Base-by-base conservation (phyloP, 208 protist genomes). In the Angomonas deanei region DNA sequence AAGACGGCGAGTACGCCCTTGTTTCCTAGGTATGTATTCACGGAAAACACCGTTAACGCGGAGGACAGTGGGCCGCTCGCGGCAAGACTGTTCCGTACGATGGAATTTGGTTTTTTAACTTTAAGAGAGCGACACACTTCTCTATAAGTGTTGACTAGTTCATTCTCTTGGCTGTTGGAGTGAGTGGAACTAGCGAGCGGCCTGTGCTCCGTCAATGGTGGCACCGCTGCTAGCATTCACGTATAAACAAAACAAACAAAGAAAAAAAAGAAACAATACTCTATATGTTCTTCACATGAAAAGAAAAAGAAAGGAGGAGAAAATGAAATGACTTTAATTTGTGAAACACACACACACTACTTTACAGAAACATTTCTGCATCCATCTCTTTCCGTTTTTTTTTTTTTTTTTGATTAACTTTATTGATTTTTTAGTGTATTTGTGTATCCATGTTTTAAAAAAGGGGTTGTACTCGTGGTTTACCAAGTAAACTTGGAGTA, bases 401-500 rank as follows among this genome's bases (percentile, higher is more conserved):
- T n/a, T n/a, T n/a, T n/a, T n/a, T n/a, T n/a, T n/a, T n/a, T n/a
- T n/a, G n/a, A n/a, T n/a, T n/a, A n/a, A n/a, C 34, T n/a, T 53
- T 28, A 6, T 53, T 26, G n/a, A 53, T 15, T 49, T 49, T 19
- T 15, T 49, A 3, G 2, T 49, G 24, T 49, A 19, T 2, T 49
- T 49, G 2, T 5, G 2, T 26, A 49, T 3, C 13, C 5, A 3
- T 2, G 5, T 19, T 3, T 19, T 15, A 24, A 23, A 34, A n/a
- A 52, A 27, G 11, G 30, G n/a, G n/a, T n/a, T n/a, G n/a, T n/a
- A n/a, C n/a, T n/a, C n/a, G n/a, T n/a, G 19, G 30, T 17, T 19
- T 69, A 88, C 8, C 81, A 54, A 23, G 66, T 56, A 19, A 88
- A 26, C 39, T 80, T 77, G 26, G 80, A 76, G 62, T 90, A 91